Percentiles rank a stretch among this genome's conserved stretches.
These are phyloP conservation scores for Paramecium octaurelia DNA, from an alignment of 73 alveolate genomes.

Conservation along the genomic window DNA sequence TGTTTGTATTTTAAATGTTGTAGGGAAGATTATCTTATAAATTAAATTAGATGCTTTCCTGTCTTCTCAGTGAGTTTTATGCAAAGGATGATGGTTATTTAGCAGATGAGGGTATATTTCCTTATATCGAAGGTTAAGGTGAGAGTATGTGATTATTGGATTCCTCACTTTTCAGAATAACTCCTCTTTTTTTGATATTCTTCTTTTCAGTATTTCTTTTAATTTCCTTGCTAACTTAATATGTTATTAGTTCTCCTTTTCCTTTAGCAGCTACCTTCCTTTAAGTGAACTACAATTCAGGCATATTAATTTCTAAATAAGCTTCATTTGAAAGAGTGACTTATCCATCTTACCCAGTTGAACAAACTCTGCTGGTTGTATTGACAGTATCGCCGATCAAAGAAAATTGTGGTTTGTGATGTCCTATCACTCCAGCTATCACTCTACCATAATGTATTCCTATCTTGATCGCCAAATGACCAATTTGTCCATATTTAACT, in stretches of 20 bases:
- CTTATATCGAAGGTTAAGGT: not conserved
- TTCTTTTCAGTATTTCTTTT: not conserved
- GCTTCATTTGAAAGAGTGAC: slow-evolving; percentile 40
- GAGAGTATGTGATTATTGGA: not conserved
- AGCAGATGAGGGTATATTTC: not conserved
- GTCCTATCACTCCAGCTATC: slow-evolving; percentile 96
- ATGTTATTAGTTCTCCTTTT: slow-evolving; percentile 59
- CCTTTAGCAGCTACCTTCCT: slow-evolving; percentile 60
- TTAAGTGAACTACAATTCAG: slow-evolving; percentile 21
- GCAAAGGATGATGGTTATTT: not conserved
- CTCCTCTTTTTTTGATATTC: not conserved
- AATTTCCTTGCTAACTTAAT: not conserved
- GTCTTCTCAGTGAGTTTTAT: not conserved
- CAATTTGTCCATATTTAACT: slow-evolving; percentile 39
- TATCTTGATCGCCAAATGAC: slow-evolving; percentile 74
- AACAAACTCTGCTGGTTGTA: slow-evolving; percentile 92
- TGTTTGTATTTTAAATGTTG: not conserved
- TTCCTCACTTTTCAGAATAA: not conserved
- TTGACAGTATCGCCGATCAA: slow-evolving; percentile 95
- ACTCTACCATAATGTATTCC: slow-evolving; percentile 96
- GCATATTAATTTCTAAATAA: slow-evolving; percentile 41
- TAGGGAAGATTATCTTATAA: not conserved
- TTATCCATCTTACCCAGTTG: slow-evolving; percentile 62
- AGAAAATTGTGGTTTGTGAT: slow-evolving; percentile 94
- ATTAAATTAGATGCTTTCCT: not conserved